These are phyloP conservation scores for Aspergillus calidoustus DNA, from an alignment of 2,329 filamentous ascomycete genomes.

Conservation along the genomic window DNA sequence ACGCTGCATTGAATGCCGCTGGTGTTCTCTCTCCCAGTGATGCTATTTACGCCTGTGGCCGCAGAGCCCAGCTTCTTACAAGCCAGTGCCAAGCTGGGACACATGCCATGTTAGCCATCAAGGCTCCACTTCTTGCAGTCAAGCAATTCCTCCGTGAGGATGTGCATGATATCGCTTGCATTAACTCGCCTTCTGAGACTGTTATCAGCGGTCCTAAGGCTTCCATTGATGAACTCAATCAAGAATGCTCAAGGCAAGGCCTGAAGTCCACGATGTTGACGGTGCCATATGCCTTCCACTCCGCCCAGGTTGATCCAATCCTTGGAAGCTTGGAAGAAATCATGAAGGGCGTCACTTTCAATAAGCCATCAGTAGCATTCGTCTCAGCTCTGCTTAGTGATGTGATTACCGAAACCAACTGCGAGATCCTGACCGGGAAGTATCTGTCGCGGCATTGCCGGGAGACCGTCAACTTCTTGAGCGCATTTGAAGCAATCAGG, in stretches of 20 bases:
- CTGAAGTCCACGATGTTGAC: constrained; percentile 49
- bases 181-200: constrained; percentile 50
- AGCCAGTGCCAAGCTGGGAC: constrained; percentile 47
- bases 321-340: constrained; percentile 46
- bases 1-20: constrained; percentile 42
- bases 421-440: constrained; percentile 50
- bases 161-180: constrained; percentile 43
- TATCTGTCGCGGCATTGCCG: constrained; percentile 51
- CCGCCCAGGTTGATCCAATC: constrained; percentile 52
- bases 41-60: constrained; percentile 57
- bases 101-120: constrained; percentile 51
- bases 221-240: constrained; percentile 43
- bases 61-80: constrained; percentile 46
- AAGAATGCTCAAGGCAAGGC: constrained; percentile 40
- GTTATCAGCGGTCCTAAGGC: constrained; percentile 46
- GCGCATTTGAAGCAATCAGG: constrained; percentile 41
- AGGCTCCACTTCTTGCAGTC: constrained; percentile 41
- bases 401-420: constrained; percentile 59
- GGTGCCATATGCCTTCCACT: constrained; percentile 54
- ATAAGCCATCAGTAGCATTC: constrained; percentile 46
- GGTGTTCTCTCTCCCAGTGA: constrained; percentile 43
- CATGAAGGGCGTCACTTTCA: constrained; percentile 45
- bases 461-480: constrained; percentile 53
- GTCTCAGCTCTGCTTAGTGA: constrained; percentile 53
- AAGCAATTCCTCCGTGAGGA: constrained; percentile 62